phyloP scores from a whole-genome alignment of 345 rosid genomes.

The Citrus hindsii region DNA sequence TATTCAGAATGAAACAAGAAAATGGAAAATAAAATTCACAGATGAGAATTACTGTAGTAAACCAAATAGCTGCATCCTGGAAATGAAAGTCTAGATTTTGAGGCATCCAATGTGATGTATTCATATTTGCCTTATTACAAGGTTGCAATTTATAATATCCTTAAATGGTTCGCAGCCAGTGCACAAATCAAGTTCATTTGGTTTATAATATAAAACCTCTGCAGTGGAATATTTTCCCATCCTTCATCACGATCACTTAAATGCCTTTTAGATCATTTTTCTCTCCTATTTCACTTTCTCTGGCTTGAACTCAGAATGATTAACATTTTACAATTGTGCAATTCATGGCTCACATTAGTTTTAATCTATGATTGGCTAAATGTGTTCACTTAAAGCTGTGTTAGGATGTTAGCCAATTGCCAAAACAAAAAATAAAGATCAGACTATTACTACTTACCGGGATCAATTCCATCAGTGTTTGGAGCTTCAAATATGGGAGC shows the following conservation, averaged over 20 bases:
- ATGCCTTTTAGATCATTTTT: neutral
- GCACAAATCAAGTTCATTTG: neutral
- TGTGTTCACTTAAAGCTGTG: neutral
- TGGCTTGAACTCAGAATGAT: neutral
- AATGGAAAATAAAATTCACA: conserved; percentile 2
- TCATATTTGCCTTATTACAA: neutral
- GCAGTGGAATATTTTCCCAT: neutral
- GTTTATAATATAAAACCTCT: neutral
- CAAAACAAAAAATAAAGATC: neutral
- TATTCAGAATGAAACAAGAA: conserved; percentile 7
- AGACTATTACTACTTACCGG: conserved; percentile 45
- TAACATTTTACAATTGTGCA: neutral
- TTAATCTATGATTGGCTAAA: neutral
- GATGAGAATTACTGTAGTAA: conserved; percentile 1
- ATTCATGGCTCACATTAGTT: neutral
- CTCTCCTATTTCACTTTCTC: neutral
- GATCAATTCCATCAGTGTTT: conserved; percentile 97
- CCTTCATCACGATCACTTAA: neutral
- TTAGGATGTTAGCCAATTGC: neutral
- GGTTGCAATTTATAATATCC: neutral
- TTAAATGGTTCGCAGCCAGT: neutral
- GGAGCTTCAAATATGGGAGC: conserved; percentile 84
- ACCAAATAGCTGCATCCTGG: neutral
- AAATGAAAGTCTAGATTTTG: neutral
- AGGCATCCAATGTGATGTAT: neutral